These are phyloP conservation scores for Diutina pseudorugosa DNA, from an alignment of 1,139 yeast genomes.

Conservation along the genomic window DNA sequence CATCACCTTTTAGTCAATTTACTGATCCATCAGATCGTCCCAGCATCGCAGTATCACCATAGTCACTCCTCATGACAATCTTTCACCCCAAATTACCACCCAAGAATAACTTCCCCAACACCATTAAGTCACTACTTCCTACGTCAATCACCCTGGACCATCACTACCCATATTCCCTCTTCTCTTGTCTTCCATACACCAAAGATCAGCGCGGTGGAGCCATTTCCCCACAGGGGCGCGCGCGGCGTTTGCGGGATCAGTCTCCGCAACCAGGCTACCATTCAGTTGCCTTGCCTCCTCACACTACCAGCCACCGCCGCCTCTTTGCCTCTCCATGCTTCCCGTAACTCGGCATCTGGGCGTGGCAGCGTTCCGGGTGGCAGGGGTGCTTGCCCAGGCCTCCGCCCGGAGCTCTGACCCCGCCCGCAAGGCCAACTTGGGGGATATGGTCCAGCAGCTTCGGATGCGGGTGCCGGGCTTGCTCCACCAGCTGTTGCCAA, in stretches of 20 bases:
- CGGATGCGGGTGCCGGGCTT: slow-evolving; percentile 44
- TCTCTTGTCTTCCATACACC: no score
- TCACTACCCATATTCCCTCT: no score
- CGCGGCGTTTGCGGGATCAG: neutral
- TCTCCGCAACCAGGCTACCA: neutral
- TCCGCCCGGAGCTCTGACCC: neutral
- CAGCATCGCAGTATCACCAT: no score
- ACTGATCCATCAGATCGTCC: no score
- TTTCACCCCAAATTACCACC: no score
- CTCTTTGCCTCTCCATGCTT: no score
- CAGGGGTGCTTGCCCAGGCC: neutral
- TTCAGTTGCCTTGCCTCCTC: neutral
- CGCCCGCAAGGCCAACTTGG: slow-evolving; percentile 45
- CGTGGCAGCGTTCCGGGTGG: neutral
- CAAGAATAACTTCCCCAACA: no score
- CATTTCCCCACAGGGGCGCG: neutral
- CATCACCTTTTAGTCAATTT: no score
- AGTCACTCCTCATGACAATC: no score
- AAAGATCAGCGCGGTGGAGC: no score
- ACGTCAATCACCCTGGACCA: no score
- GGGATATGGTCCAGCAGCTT: slow-evolving; percentile 42
- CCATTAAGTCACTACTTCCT: no score
- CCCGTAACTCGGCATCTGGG: neutral
- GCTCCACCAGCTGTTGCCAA: slow-evolving; percentile 38
- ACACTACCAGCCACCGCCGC: neutral